These are phyloP conservation scores for Globisporangium echinulatum DNA, from an alignment of 352 stramenopile species.

Conservation along the genomic window DNA sequence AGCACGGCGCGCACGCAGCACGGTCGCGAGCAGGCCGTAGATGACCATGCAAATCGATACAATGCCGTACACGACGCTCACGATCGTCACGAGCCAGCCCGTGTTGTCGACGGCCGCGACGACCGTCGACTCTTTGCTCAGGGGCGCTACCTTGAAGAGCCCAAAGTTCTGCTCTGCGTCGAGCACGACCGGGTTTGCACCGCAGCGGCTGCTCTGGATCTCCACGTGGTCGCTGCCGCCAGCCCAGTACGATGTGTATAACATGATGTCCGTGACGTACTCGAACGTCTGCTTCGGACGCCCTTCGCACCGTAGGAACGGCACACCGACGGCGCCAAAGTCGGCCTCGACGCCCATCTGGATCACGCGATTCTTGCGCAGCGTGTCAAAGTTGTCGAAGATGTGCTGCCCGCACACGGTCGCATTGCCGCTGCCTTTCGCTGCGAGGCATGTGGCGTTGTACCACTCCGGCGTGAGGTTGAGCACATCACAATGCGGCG, in stretches of 20 bases:
- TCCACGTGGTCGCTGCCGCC: constrained; percentile 38
- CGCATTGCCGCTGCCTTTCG: constrained; percentile 17
- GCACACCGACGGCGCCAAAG: constrained; percentile 27
- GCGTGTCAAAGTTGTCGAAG: constrained; percentile 39
- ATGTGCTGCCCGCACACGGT: constrained; percentile 36
- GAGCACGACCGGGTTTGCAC: constrained; percentile 24
- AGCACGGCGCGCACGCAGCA: background rate
- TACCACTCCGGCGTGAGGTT: constrained; percentile 35
- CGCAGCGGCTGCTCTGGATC: constrained; percentile 46
- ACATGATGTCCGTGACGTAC: constrained; percentile 49
- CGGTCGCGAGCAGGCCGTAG: background rate
- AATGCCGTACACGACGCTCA: constrained; percentile 34
- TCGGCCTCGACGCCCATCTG: constrained; percentile 27
- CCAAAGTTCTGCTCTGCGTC: constrained; percentile 29
- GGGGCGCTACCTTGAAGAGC: constrained; percentile 20
- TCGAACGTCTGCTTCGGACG: constrained; percentile 28
- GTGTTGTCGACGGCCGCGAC: constrained; percentile 25
- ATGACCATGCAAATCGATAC: constrained; percentile 10
- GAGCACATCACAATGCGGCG: constrained; percentile 28
- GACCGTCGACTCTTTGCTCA: background rate
- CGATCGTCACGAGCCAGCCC: constrained; percentile 19
- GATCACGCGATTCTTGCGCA: constrained; percentile 21
- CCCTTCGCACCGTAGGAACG: constrained; percentile 38
- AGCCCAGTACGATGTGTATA: constrained; percentile 45
- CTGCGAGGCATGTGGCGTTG: constrained; percentile 19